These are phyloP conservation scores for Rubia yunnanensis DNA, from an alignment of 257 asterid genomes.

Conservation along the genomic window DNA sequence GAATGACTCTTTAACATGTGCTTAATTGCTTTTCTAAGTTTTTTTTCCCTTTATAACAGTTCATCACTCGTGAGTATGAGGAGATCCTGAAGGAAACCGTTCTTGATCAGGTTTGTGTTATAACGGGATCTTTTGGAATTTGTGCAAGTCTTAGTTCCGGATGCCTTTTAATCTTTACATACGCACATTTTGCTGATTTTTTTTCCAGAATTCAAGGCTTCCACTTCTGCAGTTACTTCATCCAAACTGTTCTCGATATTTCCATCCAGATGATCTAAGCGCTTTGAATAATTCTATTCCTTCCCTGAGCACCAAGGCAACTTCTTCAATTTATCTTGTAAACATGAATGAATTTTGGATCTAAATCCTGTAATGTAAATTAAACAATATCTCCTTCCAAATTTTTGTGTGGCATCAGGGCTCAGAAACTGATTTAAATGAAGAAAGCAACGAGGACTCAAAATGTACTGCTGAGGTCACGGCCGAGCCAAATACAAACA, in stretches of 20 bases:
- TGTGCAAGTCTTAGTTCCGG: neutral
- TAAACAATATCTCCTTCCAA: neutral
- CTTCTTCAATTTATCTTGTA: neutral
- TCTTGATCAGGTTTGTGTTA: conserved; percentile 57
- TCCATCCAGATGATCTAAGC: conserved; percentile 53
- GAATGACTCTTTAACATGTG: neutral
- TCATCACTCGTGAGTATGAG: conserved; percentile 64
- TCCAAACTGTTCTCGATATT: conserved; percentile 70
- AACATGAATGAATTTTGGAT: neutral
- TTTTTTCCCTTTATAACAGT: conserved; percentile 26
- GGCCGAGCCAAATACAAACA: conserved; percentile 12
- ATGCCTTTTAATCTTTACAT: neutral
- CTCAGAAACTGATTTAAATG: conserved; percentile 20
- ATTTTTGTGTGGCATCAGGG: conserved; percentile 19
- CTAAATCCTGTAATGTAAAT: neutral
- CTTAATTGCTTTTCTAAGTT: neutral
- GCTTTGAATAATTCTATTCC: conserved; percentile 57
- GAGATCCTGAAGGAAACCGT: conserved; percentile 51
- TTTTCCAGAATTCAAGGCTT: conserved; percentile 58
- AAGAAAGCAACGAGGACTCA: conserved; percentile 30
- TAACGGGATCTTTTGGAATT: neutral
- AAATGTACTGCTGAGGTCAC: conserved; percentile 20
- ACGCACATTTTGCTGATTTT: neutral
- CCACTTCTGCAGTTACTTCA: conserved; percentile 78
- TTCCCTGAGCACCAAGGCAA: conserved; percentile 50